Percentiles rank a stretch among this genome's conserved stretches.
Evolutionary conservation across 228 moss, liverwort and hornwort genomes (phyloP).

Genomic region (Sphagnum magellanicum): DNA sequence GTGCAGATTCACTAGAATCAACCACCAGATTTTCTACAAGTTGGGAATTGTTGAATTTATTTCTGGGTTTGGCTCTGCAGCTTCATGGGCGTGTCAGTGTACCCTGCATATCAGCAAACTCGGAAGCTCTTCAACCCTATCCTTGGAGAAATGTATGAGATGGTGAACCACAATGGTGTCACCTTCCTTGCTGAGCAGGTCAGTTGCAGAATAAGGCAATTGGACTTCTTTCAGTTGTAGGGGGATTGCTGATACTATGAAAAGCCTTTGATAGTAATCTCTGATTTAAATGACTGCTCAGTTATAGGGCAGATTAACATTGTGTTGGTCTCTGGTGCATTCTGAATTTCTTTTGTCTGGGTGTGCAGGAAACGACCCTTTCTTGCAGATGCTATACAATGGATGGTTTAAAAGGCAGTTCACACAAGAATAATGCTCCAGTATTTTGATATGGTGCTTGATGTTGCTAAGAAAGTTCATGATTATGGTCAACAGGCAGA

Average conservation of each 20-base stretch:
- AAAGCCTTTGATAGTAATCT: too few relatives aligned
- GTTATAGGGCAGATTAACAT: too few relatives aligned
- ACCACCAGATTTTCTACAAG: too few relatives aligned
- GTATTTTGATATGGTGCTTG: conserved; percentile 63
- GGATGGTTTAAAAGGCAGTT: conserved; percentile 69
- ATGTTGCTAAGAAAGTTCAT: conserved; percentile 15
- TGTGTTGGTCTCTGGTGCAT: too few relatives aligned
- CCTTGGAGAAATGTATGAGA: conserved; percentile 90
- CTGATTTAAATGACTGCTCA: too few relatives aligned
- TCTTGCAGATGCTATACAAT: conserved; percentile 92
- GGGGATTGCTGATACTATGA: too few relatives aligned
- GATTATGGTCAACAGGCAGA: not conserved
- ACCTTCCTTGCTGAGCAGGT: conserved; percentile 90
- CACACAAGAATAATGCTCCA: conserved; percentile 79
- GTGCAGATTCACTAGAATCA: too few relatives aligned
- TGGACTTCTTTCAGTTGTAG: too few relatives aligned
- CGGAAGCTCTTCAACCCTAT: conserved; percentile 98
- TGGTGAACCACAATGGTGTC: conserved; percentile 79
- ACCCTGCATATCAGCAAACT: conserved; percentile 64
- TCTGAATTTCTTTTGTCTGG: not conserved
- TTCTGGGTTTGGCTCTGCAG: conserved; percentile 12
- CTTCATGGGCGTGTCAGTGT: conserved; percentile 80
- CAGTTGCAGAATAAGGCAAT: not conserved
- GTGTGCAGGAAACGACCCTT: conserved; percentile 86
- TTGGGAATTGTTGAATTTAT: too few relatives aligned